Evolutionary conservation across 495 filamentous ascomycete genomes (phyloP).

Genomic region (Talaromyces ruber): DNA sequence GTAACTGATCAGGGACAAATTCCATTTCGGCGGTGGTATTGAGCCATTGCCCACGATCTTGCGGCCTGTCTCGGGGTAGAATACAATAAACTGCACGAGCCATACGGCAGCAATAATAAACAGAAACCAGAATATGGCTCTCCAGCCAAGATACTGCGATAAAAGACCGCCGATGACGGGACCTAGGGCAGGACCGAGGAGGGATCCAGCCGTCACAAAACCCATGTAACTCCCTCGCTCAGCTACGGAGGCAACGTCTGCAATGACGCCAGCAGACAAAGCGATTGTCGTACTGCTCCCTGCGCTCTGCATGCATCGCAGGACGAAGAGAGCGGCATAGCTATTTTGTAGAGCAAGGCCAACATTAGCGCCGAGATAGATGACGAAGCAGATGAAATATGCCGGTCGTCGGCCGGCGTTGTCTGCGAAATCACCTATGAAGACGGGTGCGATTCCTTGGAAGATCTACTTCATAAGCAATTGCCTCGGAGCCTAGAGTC

Average conservation of each 20-base stretch:
- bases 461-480: slow-evolving; percentile 30
- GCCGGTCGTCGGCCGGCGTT: slow-evolving; percentile 49
- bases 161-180: slow-evolving; percentile 36
- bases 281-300: slow-evolving; percentile 45
- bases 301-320: slow-evolving; percentile 55
- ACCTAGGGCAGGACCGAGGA: slow-evolving; percentile 24
- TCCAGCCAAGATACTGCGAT: slow-evolving; percentile 26
- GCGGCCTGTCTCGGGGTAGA: slow-evolving; percentile 61
- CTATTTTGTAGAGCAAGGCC: slow-evolving; percentile 52
- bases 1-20: slow-evolving; percentile 23
- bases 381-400: slow-evolving; percentile 47
- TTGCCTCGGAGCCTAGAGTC: not conserved
- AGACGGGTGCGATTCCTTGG: slow-evolving; percentile 48
- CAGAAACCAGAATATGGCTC: slow-evolving; percentile 39
- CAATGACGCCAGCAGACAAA: slow-evolving; percentile 51
- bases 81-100: slow-evolving; percentile 35
- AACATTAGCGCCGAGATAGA: slow-evolving; percentile 56
- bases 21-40: slow-evolving; percentile 17
- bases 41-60: slow-evolving; percentile 64
- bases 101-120: slow-evolving; percentile 22
- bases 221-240: slow-evolving; percentile 57
- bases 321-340: slow-evolving; percentile 52
- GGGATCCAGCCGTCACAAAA: slow-evolving; percentile 16
- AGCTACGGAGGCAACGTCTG: slow-evolving; percentile 49
- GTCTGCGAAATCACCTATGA: slow-evolving; percentile 55